Percentiles rank a stretch among this genome's conserved stretches.
Evolutionary conservation across 2,329 filamentous ascomycete genomes (phyloP).

Genomic region (Colletotrichum sp.): DNA sequence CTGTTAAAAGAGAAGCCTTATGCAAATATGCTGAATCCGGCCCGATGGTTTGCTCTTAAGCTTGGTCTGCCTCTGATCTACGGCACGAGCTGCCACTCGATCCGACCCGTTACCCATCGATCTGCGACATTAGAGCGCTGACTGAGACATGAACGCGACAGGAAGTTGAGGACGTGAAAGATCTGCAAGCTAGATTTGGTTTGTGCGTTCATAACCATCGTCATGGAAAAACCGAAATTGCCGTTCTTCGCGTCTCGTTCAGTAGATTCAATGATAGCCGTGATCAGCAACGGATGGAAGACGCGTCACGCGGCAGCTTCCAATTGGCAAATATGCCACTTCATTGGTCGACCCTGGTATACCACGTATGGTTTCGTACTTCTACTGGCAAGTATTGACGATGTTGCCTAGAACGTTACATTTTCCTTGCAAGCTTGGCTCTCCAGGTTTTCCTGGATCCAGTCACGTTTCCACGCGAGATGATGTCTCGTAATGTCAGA

Average conservation of each 20-base stretch:
- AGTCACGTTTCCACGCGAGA: neutral
- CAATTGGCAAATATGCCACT: neutral
- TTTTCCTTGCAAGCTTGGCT: neutral
- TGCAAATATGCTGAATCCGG: constrained; percentile 65
- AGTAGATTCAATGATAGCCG: neutral
- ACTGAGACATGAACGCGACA: neutral
- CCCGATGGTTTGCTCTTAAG: constrained; percentile 67
- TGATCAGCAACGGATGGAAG: neutral
- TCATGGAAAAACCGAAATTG: neutral
- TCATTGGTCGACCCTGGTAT: neutral
- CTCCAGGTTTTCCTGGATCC: neutral
- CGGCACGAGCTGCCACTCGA: constrained; percentile 52
- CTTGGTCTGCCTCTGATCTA: constrained; percentile 69
- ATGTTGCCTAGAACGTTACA: too few relatives aligned
- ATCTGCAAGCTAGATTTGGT: neutral
- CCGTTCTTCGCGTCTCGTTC: constrained; percentile 1
- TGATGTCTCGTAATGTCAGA: neutral
- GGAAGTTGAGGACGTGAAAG: neutral
- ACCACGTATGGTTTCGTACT: neutral
- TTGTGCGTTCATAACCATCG: constrained; percentile 17
- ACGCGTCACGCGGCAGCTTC: neutral
- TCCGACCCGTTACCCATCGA: neutral
- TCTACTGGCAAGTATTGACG: neutral
- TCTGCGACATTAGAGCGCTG: too few relatives aligned
- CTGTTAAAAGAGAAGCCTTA: constrained; percentile 58